These are phyloP conservation scores for Cladosporium phlei DNA, from an alignment of 2,329 filamentous ascomycete species.

Conservation along the genomic window DNA sequence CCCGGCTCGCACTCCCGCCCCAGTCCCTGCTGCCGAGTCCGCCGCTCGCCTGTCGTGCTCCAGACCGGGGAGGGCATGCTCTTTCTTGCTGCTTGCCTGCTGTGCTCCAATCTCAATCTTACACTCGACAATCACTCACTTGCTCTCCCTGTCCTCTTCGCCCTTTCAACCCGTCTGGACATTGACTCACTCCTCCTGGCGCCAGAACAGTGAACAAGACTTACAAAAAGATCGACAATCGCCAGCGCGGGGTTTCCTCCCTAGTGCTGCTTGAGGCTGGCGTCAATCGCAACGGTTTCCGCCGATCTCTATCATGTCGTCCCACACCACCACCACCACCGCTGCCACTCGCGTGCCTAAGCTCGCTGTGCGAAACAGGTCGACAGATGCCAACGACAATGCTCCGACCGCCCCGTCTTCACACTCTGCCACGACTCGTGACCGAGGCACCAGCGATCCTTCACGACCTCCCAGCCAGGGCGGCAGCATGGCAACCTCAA, in stretches of 20 bases:
- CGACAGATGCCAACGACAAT: background rate
- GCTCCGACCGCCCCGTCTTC: constrained; percentile 2
- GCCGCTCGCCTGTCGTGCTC: constrained; percentile 3
- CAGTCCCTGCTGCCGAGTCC: constrained; percentile 10
- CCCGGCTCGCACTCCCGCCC: constrained; percentile 5
- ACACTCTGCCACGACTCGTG: background rate
- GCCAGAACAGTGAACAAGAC: no score
- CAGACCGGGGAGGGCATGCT: background rate
- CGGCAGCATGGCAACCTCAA: constrained; percentile 5
- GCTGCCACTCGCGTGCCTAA: constrained; percentile 22
- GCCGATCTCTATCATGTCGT: constrained; percentile 12
- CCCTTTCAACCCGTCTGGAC: no score
- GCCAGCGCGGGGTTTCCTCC: constrained; percentile 10
- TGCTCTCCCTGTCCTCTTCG: no score
- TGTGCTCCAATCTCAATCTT: no score
- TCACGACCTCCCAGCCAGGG: constrained; percentile 6
- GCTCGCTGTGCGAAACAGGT: constrained; percentile 22
- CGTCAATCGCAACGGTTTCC: constrained; percentile 1
- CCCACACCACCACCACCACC: constrained; percentile 7
- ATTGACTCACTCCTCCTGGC: no score
- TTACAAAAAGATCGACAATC: constrained; percentile 1
- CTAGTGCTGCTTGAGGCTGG: constrained; percentile 3
- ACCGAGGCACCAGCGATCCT: constrained; percentile 6
- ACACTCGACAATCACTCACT: no score
- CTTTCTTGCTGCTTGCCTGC: no score